Evolutionary conservation across 208 protist species (phyloP), one percentile per base, ranked within the genome.

Genomic region (Leishmania mexicana): DNA sequence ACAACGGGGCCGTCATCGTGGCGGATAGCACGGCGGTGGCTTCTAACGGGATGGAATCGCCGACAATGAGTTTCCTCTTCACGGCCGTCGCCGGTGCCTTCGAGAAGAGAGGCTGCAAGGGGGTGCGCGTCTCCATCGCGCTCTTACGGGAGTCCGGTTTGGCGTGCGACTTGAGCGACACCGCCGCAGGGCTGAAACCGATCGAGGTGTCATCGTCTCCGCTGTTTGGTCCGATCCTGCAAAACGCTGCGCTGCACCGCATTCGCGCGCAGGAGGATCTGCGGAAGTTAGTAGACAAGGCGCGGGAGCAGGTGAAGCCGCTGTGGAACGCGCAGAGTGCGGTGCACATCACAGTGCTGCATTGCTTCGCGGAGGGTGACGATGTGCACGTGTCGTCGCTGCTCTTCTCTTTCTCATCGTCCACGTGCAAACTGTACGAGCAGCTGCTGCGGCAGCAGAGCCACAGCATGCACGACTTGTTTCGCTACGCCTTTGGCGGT

Each of bases 401-500:
- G 65, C 60, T 86, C 7, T 78, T 81, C 71, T 84, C 91, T 75
- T 78, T 92, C 35, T 74, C 86, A 5, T 53, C 83, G 17, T 74
- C 76, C 42, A 87, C 80, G 65, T 71, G 62, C 54, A 65, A 49
- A 58, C 31, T 83, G 13, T 87, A 93, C 40, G 78, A 65, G 62
- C 51, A 82, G 53, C 79, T 88, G 76, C 58, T 85, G 68, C 60
- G 85, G 57, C 83, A 81, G 42, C 57, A 81, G 64, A 64, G 31
- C 72, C 80, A 54, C 60, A n/a, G 38, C 35, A 72, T 88, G 45
- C 35, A 58, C 3, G 81, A 89, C 13, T 75, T 92, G 51, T 90
- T 87, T 80, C 88, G 87, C 79, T 90, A 92, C 68, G 91, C 85
- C 64, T 84, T 94, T 58, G 91, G 91, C 64, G 91, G 91, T n/a